Evolutionary conservation across 805 yeast genomes (phyloP), one percentile per base, ranked within the genome.

Genomic region (Hanseniaspora lachancei): DNA sequence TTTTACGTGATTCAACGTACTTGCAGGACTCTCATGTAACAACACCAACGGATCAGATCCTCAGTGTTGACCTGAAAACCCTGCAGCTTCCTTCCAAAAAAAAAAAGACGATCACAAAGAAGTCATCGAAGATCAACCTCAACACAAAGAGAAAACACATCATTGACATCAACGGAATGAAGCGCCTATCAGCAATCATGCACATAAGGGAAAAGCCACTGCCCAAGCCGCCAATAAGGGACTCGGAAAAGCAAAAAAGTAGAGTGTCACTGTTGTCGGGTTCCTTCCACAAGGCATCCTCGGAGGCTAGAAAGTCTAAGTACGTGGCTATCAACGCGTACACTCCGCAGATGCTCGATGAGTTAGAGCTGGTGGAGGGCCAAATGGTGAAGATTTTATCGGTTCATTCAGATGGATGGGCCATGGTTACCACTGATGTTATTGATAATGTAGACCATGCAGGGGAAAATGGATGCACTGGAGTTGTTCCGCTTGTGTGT

Each of bases 331-430:
- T 50, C 0, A 57, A 59, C 20, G 57, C 57, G 2, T 72, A 71
- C 53, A 32, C 50, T 2, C 69, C 73, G 29, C 64, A 60, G 16
- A 60, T 73, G 34, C 62, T 70, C 5, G 75, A 71, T 62, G 76
- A 73, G 54, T 62, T 73, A 12, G 56, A 59, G 15, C 60, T 72
- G 6, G 8, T 41, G 1, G 43, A 47, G 2, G 73, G 72, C 2
- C 75, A 71, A 35, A 61, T 42, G 54, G 68, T 69, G 10, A 64
- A 63, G 58, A 61, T 72, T 1, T 57, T 72, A 8, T 73, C 74
- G 1, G 65, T 67, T 18, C 76, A 73, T 60, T 69, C 74, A 1
- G 76, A 73, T 59, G 75, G 75, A 3, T 73, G 76, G 76, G 72
- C 74, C 56, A 59, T 73, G 13, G 74, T 66, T 2, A 40, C 47